Evolutionary conservation across 768 basidiomycete genomes (phyloP).

Genomic region (Trametes cingulata): DNA sequence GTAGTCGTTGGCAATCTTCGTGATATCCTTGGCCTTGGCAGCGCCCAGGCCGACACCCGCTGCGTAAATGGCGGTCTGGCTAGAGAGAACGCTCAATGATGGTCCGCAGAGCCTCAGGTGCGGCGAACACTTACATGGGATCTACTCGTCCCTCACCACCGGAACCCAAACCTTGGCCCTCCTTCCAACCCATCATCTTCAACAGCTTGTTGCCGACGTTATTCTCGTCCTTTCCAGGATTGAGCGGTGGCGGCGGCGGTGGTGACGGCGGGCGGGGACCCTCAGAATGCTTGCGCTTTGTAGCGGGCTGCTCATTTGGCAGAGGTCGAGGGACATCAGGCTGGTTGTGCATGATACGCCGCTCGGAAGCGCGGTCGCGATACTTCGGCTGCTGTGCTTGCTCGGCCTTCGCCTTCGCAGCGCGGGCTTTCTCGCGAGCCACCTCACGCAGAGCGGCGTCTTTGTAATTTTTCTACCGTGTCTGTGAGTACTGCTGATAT

Average conservation of each 20-base stretch:
- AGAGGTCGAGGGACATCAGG: conserved; percentile 74
- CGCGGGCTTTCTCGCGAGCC: conserved; percentile 65
- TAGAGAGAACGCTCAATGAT: too few species aligned
- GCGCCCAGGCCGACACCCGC: conserved; percentile 92
- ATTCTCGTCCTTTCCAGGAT: conserved; percentile 75
- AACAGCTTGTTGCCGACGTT: conserved; percentile 93
- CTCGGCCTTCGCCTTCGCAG: conserved; percentile 40
- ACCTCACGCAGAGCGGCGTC: conserved; percentile 71
- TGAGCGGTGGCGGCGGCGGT: conserved; percentile 62
- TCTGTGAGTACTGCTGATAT: neutral
- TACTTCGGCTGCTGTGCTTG: conserved; percentile 67
- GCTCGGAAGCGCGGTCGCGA: conserved; percentile 92
- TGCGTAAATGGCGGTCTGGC: conserved; percentile 83
- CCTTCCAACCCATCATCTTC: conserved; percentile 98
- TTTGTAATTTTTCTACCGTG: conserved; percentile 78
- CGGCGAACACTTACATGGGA: conserved; percentile 63
- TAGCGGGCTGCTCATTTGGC: conserved; percentile 32
- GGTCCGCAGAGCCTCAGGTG: conserved; percentile 3
- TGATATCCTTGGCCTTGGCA: conserved; percentile 82
- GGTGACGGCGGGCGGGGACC: conserved; percentile 62
- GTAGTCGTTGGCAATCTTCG: conserved; percentile 31
- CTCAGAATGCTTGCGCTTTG: conserved; percentile 51
- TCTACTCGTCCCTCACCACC: conserved; percentile 84
- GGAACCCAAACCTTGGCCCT: conserved; percentile 83
- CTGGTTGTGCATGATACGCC: conserved; percentile 88